A percentile compares a stretch with the other conserved stretches of the same genome.
These are phyloP conservation scores for Canavalia gladiata DNA, from an alignment of 306 rosid species.

Conservation along the genomic window DNA sequence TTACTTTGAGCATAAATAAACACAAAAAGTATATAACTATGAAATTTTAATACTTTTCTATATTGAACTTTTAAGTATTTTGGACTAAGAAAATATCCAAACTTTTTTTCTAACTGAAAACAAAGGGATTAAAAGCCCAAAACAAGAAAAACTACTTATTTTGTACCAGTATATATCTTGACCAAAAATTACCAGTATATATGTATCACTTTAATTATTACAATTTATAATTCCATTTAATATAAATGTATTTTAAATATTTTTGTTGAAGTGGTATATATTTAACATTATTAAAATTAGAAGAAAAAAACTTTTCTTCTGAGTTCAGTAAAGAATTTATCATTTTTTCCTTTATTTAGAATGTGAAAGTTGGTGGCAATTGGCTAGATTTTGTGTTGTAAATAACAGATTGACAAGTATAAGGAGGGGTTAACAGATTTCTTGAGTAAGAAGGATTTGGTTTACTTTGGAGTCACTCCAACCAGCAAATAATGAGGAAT, in stretches of 20 bases:
- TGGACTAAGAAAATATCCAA: too few species aligned
- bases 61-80: too few species aligned
- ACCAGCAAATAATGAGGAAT: neutral
- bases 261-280: neutral
- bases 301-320: neutral
- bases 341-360: neutral
- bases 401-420: neutral
- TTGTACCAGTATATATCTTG: neutral
- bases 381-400: neutral
- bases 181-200: too few species aligned
- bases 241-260: neutral
- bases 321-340: neutral
- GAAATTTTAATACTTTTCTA: neutral
- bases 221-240: neutral
- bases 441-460: constrained; percentile 19
- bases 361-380: constrained; percentile 4
- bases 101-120: neutral
- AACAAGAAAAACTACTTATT: neutral
- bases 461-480: constrained; percentile 23
- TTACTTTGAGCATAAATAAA: too few species aligned
- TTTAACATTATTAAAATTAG: neutral
- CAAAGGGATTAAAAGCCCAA: neutral
- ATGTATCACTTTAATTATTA: neutral
- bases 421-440: neutral
- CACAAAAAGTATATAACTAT: neutral